Conservation (phyloP, 164 flowering plant species). For the Piper longum region DNA sequence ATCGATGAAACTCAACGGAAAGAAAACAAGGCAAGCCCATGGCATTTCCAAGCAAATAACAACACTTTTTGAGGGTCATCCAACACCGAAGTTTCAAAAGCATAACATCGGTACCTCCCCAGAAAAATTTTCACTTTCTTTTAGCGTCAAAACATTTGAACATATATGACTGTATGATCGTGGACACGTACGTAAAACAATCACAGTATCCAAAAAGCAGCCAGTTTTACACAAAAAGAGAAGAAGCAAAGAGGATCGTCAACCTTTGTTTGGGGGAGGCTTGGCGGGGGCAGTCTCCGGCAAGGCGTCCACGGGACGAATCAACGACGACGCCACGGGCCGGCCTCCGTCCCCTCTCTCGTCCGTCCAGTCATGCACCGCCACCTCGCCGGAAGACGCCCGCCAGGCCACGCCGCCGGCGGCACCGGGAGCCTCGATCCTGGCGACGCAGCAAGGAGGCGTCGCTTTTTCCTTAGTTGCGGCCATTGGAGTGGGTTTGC, state of each 20-base stretch:
- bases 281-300: conserved; percentile 28
- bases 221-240: background rate
- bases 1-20: too few relatives aligned
- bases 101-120: too few relatives aligned
- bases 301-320: conserved; percentile 37
- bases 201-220: background rate
- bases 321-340: conserved; percentile 33
- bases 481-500: conserved; percentile 87
- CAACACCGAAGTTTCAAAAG: too few relatives aligned
- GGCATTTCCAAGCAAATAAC: too few relatives aligned
- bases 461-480: conserved; percentile 79
- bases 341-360: conserved; percentile 21
- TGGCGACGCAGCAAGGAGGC: conserved; percentile 15
- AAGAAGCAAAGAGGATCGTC: background rate
- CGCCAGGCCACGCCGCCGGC: conserved; percentile 10
- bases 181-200: too few relatives aligned
- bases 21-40: too few relatives aligned
- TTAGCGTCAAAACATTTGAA: too few relatives aligned
- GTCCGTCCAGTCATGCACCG: conserved; percentile 34
- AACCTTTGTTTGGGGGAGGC: conserved; percentile 16
- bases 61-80: too few relatives aligned
- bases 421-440: background rate
- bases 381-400: conserved; percentile 4
- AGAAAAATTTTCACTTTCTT: too few relatives aligned
- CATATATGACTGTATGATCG: too few relatives aligned